These are phyloP conservation scores for Dothideomycetes sp. DNA, from an alignment of 2,329 filamentous ascomycete species.

Conservation along the genomic window DNA sequence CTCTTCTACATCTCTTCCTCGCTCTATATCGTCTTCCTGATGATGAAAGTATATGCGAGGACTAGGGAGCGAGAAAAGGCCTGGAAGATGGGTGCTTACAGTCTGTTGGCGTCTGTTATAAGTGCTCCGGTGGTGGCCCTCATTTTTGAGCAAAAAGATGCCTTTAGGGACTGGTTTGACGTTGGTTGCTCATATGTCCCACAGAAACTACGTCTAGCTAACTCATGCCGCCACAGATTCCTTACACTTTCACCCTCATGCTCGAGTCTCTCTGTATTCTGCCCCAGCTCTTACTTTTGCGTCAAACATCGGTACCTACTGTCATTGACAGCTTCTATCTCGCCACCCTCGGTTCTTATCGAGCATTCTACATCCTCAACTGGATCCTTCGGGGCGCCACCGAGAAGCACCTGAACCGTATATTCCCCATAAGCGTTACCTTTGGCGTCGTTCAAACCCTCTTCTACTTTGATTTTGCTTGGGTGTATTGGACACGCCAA, in stretches of 20 bases:
- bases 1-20: slow-evolving; percentile 78
- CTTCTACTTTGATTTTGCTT: slow-evolving; percentile 87
- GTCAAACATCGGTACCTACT: slow-evolving; percentile 90
- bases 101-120: slow-evolving; percentile 55
- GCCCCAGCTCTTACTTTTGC: slow-evolving; percentile 81
- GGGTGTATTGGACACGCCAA: slow-evolving; percentile 92
- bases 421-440: slow-evolving; percentile 62
- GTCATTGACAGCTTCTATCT: slow-evolving; percentile 98
- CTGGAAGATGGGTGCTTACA: slow-evolving; percentile 78
- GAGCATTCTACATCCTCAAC: slow-evolving; percentile 81
- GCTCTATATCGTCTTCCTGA: slow-evolving; percentile 76
- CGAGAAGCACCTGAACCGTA: slow-evolving; percentile 29
- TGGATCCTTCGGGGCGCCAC: slow-evolving; percentile 61
- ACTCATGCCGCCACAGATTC: slow-evolving; percentile 43
- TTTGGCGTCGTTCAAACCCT: slow-evolving; percentile 86
- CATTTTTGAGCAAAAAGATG: slow-evolving; percentile 46
- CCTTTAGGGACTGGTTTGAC: slow-evolving; percentile 6
- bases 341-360: slow-evolving; percentile 75
- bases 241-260: slow-evolving; percentile 83
- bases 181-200: slow-evolving; percentile 13
- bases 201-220: background rate
- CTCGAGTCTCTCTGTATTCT: slow-evolving; percentile 87
- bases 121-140: slow-evolving; percentile 64
- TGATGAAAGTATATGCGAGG: slow-evolving; percentile 77
- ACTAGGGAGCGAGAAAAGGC: slow-evolving; percentile 85